Evolutionary conservation across 2,329 filamentous ascomycete species (phyloP), one percentile per base, ranked within the genome.

Genomic region (Fusarium solani-melongenae): DNA sequence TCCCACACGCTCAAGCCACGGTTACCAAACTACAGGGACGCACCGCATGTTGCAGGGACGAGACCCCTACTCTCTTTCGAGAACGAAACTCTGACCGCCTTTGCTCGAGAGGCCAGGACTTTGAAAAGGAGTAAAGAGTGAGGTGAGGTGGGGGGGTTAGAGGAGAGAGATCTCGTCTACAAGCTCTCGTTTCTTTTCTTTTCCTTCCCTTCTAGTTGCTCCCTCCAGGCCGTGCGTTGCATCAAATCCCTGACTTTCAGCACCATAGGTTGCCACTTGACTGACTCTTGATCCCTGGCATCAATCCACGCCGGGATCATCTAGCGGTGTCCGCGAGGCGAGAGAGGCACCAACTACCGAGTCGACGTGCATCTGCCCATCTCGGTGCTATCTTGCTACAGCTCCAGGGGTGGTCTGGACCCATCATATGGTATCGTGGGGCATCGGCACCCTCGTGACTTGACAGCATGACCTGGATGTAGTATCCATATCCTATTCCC

Each of bases 1-100:
- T 46, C 62, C 36, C 63, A 31, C 53, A 33, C 64, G 55, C 68
- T 61, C 55, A 56, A 58, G 33, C 60, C 66, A 66, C 70, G 68
- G 65, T 73, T 56, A 70, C 72, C 67, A 67, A 66, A 67, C 73
- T 67, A 62, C 66, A 73, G 71, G 71, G 69, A 72, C 70, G 44
- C 57, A 59, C 57, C 57, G 55, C 55, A 58, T 58, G 33, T 38
- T 33, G 51, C 65, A 68, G 70, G 70, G 64, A 60, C 61, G 41
- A 33, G 56, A 63, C 62, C 49, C 55, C 24, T 57, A 39, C 55
- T 14, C 36, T 20, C 15, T 12, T 44, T 44, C n/a, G 11, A 22
- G 41, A 17, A 24, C 22, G 22, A 46, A 46, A 46, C 49, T 22
- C 51, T 56, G 68, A 65, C 63, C 67, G 41, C 41, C 51, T 53